phyloP scores from a whole-genome alignment of 1,139 yeast genomes.

The Diutina pseudorugosa region DNA sequence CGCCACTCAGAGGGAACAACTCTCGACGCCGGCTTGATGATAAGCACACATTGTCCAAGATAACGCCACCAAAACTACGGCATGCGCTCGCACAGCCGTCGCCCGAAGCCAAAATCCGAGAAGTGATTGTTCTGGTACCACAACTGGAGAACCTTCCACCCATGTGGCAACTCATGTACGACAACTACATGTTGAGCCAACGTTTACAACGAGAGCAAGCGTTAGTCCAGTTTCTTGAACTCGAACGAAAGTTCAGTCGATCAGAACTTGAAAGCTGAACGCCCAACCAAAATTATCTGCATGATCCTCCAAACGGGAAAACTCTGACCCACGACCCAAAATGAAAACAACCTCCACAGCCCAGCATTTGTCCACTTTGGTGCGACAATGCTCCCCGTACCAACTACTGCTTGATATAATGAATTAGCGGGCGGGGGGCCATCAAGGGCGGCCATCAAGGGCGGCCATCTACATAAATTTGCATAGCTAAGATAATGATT shows the following conservation, averaged over 20 bases:
- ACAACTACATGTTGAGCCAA: not conserved
- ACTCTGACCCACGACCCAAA: not conserved
- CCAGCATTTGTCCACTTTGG: not conserved
- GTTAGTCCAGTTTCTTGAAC: not conserved
- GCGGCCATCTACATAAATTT: not conserved
- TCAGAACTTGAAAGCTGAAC: not conserved
- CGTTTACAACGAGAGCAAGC: not conserved
- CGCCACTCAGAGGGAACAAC: constrained; percentile 1
- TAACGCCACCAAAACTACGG: not conserved
- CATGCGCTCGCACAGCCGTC: not conserved
- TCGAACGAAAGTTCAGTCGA: not conserved
- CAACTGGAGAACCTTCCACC: not conserved
- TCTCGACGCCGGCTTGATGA: not conserved
- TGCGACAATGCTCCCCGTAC: not conserved
- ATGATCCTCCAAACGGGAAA: not conserved
- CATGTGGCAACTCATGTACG: not conserved
- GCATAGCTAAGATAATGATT: not conserved
- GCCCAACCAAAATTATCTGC: not conserved
- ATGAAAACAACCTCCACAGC: not conserved
- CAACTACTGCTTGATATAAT: not conserved
- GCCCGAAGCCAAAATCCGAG: not conserved
- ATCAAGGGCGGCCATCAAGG: not conserved
- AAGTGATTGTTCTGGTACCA: not conserved
- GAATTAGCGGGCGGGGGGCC: not conserved
- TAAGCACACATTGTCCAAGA: not conserved